phyloP scores from a whole-genome alignment of 192 early-diverging fungal species.

The Umbelopsis ramanniana region DNA sequence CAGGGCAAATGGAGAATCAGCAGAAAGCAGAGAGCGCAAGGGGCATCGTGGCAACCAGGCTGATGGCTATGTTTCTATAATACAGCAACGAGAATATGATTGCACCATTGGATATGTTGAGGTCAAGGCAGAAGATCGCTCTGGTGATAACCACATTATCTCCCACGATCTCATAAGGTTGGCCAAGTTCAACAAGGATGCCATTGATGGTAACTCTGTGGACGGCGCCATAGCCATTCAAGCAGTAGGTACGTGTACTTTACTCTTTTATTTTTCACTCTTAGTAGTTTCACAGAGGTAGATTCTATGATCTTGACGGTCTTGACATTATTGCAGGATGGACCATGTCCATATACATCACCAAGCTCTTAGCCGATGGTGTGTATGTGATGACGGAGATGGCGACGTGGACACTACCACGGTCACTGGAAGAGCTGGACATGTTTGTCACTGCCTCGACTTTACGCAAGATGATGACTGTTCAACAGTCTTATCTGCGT shows the following conservation, averaged over 20 bases:
- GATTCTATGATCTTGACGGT: too few relatives aligned
- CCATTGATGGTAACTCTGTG: conserved; percentile 28
- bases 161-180: conserved; percentile 23
- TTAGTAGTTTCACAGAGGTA: too few relatives aligned
- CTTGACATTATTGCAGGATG: conserved; percentile 2
- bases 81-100: conserved; percentile 24
- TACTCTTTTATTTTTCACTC: too few relatives aligned
- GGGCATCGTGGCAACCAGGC: neutral
- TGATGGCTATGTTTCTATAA: conserved; percentile 26
- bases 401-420: conserved; percentile 22
- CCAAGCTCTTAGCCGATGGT: conserved; percentile 24
- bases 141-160: conserved; percentile 5
- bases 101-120: conserved; percentile 26
- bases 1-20: conserved; percentile 12
- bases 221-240: conserved; percentile 28
- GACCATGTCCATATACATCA: conserved; percentile 25
- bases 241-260: conserved; percentile 32
- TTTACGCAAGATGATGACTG: neutral
- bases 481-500: too few relatives aligned
- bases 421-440: conserved; percentile 24
- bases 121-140: conserved; percentile 18
- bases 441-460: conserved; percentile 3
- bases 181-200: conserved; percentile 29
- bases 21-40: conserved; percentile 23
- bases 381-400: conserved; percentile 33